Conservation (phyloP, 2,329 filamentous ascomycete genomes). For the Tolypocladium cylindrosporum region DNA sequence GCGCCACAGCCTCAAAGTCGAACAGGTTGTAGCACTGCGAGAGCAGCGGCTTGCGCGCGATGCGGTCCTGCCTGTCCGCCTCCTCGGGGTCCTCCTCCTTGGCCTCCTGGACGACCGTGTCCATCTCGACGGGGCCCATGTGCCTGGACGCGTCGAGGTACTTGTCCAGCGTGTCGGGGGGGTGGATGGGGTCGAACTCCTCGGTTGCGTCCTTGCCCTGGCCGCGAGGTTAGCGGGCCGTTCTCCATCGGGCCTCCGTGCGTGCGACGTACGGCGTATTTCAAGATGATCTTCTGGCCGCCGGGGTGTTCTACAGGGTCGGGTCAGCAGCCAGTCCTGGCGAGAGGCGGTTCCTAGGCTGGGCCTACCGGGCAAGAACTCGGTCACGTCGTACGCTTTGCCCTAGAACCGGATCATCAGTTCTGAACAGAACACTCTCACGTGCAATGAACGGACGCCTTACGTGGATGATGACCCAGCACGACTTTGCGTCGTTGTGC, state of each 20-base stretch:
- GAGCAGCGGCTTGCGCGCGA: slow-evolving; percentile 65
- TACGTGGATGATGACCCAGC: slow-evolving; percentile 85
- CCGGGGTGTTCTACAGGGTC: slow-evolving; percentile 64
- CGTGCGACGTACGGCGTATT: slow-evolving; percentile 58
- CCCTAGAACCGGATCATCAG: slow-evolving; percentile 30
- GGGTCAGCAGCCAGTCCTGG: background rate
- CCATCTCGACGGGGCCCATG: slow-evolving; percentile 82
- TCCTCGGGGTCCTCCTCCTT: slow-evolving; percentile 56
- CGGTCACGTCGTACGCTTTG: slow-evolving; percentile 82
- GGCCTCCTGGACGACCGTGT: slow-evolving; percentile 60
- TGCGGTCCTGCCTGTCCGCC: slow-evolving; percentile 59
- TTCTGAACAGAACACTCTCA: too few relatives aligned
- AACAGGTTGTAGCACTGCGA: slow-evolving; percentile 88
- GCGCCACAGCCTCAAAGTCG: slow-evolving; percentile 92
- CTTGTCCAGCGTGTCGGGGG: slow-evolving; percentile 77
- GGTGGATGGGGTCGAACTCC: slow-evolving; percentile 81
- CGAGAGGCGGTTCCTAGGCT: background rate
- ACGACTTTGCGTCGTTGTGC: slow-evolving; percentile 74
- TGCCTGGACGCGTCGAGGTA: slow-evolving; percentile 81
- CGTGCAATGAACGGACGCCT: slow-evolving; percentile 5
- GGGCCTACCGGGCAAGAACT: slow-evolving; percentile 63
- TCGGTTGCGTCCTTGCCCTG: slow-evolving; percentile 85
- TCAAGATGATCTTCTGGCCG: slow-evolving; percentile 85
- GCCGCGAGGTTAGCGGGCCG: background rate
- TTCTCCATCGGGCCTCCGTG: background rate